Evolutionary conservation across 139 green algal species (phyloP).

Genomic region (Asterochloris erici): DNA sequence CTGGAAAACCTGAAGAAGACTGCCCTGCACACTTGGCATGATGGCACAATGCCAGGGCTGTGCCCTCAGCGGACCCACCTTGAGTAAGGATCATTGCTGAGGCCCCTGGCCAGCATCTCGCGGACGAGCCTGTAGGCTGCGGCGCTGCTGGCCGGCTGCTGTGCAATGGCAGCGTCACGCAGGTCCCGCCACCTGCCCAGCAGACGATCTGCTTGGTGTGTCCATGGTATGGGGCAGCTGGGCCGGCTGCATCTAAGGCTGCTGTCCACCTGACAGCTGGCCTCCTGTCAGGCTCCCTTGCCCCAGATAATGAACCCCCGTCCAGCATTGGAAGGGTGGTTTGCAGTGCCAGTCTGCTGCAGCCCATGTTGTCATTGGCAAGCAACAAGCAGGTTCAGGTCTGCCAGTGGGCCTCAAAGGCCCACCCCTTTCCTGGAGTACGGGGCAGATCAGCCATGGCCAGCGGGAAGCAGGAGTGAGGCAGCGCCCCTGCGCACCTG

Average conservation of each 20-base stretch:
- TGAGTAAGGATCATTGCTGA: neutral
- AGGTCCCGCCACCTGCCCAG: slow-evolving; percentile 38
- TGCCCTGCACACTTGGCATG: too few relatives aligned
- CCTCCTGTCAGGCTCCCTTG: neutral
- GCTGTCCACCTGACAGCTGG: neutral
- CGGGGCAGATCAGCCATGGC: neutral
- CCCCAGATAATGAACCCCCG: neutral
- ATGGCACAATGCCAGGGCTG: too few relatives aligned
- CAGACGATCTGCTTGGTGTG: neutral
- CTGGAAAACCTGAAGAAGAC: too few relatives aligned
- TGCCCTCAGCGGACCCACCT: too few relatives aligned
- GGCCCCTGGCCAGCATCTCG: slow-evolving; percentile 19
- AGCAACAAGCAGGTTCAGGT: neutral
- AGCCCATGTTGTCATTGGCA: neutral
- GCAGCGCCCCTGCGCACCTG: neutral
- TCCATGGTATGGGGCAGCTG: neutral
- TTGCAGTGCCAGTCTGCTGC: neutral
- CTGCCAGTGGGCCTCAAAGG: neutral
- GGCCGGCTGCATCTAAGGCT: neutral
- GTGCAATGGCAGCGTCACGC: slow-evolving; percentile 21
- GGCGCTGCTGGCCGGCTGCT: slow-evolving; percentile 16
- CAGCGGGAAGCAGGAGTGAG: neutral
- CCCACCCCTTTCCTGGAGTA: neutral
- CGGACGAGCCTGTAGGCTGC: slow-evolving; percentile 26
- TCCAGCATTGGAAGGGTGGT: neutral